Base-by-base conservation (phyloP, 2,329 filamentous ascomycete species). In the Sporothrix sp. region DNA sequence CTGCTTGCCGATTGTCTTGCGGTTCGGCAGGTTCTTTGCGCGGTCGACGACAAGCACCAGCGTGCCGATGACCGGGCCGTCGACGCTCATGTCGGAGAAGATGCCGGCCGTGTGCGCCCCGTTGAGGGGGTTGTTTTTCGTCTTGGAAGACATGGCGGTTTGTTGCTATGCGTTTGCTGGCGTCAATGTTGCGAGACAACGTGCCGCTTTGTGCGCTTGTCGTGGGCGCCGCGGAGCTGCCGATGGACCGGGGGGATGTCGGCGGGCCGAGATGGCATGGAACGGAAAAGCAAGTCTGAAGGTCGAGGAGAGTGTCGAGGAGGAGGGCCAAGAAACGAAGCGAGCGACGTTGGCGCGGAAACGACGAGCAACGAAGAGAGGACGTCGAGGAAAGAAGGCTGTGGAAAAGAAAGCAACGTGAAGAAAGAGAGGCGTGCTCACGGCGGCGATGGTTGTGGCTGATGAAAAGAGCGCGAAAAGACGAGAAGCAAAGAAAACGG, bases 1-100 rank as follows among this genome's bases (percentile, higher is more conserved):
- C 71, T 98, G 93, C 70, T 98, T 98, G 51, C 93, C 93, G 74
- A 98, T 96, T 6, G 89, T 93, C 73, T 95, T 95, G 59, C 89
- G 74, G 69, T 98, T 98, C 46, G 93, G 93, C 59, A 98, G 71
- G 66, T 98, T 98, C 78, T 95, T 97, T 48, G 90, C 93, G 59
- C 90, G 80, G 70, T 98, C 93, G 62, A 97, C 81, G 61, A 98
- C 84, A 52, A 89, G 78, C 42, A 98, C 88, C 59, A 98, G 74
- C 2, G 90, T 97, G 58, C 93, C 93, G 62, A 98, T 96, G 54
- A 87, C 76, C 3, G 93, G 91, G 1, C 93, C 93, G 65, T 97
- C 91, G 52, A 95, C 79, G 18, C 83, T 87, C 83, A 95, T 89
- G 69, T 96, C 90, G 45, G 90, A 86, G 68, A 87, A 96, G 65